Base-by-base conservation (phyloP, 768 basidiomycete genomes). In the Tricholomella constricta region DNA sequence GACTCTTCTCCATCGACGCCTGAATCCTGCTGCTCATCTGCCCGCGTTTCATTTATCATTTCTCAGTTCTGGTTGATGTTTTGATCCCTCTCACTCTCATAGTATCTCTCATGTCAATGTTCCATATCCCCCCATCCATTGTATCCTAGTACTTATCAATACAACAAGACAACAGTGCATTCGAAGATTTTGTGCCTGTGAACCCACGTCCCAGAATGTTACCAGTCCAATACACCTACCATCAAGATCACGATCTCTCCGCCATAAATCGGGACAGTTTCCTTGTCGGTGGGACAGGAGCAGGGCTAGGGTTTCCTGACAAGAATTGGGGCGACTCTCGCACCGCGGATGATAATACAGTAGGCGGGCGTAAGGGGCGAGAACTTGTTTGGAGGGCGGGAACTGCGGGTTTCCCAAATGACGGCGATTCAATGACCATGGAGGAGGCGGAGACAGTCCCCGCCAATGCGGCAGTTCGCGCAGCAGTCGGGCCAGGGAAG, bases 211-310 rank as follows among this genome's bases (percentile, higher is more conserved):
- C 9, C 10, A 41, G 10, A 17, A 6, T 22, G 19, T 6, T 19
- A 41, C 9, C 3, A 41, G 22, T 20, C 8, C 15, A 22, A 27
- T 2, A 44, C 6, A 26, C 8, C 6, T 25, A 14, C 42, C 22
- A 10, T 35, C 9, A 25, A 5, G 20, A 15, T 55, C 26, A 48
- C 25, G 19, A 41, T 15, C 69, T 66, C 48, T 68, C 72, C 48
- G 66, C 63, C 66, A 68, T 70, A 50, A 75, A 76, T 51, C 63
- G 67, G 0, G 76, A 74, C 17, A 63, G 54, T 48, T 60, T 62
- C 17, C 45, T 48, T 14, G 52, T 38, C 1, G 35, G 38, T 9
- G 32, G 46, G 14, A 19, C 22, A 17, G 48, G 17, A 5, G 17
- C 12, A 1, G 29, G 1, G 8, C 11, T 32, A 19, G 15, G 11